Percentiles rank a stretch among this genome's conserved stretches.
phyloP scores from a whole-genome alignment of 768 basidiomycete genomes.

The Leucosporidium scottii region DNA sequence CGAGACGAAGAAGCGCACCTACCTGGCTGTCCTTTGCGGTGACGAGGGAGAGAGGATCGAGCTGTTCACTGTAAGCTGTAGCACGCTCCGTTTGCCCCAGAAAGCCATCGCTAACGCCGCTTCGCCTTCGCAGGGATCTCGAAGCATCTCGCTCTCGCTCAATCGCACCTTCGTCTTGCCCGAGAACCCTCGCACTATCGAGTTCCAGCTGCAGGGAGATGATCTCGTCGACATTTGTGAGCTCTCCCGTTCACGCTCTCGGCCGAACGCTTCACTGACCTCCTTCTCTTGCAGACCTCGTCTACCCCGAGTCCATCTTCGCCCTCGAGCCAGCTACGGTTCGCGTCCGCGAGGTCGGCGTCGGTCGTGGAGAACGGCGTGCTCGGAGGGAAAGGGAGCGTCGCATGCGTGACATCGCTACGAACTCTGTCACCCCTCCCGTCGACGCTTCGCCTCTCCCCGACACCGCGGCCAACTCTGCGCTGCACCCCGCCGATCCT shows the following conservation, averaged over 20 bases:
- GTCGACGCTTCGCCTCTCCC: slow-evolving; percentile 43
- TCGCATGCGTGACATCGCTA: slow-evolving; percentile 56
- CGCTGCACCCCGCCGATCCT: slow-evolving; percentile 31
- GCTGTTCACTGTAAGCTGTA: slow-evolving; percentile 81
- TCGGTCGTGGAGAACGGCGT: slow-evolving; percentile 77
- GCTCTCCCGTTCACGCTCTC: slow-evolving; percentile 26
- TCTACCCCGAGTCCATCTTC: slow-evolving; percentile 86
- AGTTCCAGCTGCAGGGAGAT: slow-evolving; percentile 83
- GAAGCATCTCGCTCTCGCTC: slow-evolving; percentile 66
- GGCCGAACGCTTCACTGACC: neutral
- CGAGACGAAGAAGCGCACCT: slow-evolving; percentile 87
- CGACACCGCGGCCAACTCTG: slow-evolving; percentile 47
- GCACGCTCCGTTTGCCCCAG: too few species aligned
- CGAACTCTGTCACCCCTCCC: slow-evolving; percentile 10
- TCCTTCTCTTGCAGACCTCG: slow-evolving; percentile 43
- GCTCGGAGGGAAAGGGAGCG: slow-evolving; percentile 74
- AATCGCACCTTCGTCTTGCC: slow-evolving; percentile 91
- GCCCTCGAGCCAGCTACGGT: slow-evolving; percentile 88
- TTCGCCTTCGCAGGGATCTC: slow-evolving; percentile 25
- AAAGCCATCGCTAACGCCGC: neutral
- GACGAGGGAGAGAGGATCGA: slow-evolving; percentile 90
- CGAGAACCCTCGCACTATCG: slow-evolving; percentile 78
- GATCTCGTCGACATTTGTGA: slow-evolving; percentile 80
- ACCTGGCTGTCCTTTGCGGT: slow-evolving; percentile 85
- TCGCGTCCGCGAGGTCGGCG: slow-evolving; percentile 84